Conservation (phyloP, 2,329 filamentous ascomycete species). For the Teratosphaeria zuluensis region DNA sequence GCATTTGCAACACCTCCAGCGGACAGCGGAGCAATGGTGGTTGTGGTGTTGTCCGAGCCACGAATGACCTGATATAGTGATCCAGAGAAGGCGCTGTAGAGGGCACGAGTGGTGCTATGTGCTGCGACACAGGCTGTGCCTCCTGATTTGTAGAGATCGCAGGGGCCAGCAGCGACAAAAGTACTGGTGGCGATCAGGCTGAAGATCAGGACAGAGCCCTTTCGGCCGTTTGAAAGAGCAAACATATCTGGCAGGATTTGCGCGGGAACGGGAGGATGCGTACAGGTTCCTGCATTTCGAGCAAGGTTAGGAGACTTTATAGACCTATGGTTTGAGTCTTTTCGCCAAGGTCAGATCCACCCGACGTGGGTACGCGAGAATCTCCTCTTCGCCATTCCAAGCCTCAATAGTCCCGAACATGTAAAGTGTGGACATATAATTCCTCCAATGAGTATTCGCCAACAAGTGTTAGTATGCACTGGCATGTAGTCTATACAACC, state of each 20-base stretch:
- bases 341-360: background rate
- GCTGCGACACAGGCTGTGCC: conserved; percentile 53
- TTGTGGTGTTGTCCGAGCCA: conserved; percentile 41
- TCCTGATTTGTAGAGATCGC: conserved; percentile 39
- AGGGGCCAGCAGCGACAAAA: conserved; percentile 45
- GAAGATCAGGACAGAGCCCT: background rate
- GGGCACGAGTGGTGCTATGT: conserved; percentile 52
- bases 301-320: background rate
- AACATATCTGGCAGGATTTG: background rate
- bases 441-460: background rate
- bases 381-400: background rate
- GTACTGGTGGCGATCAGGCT: conserved; percentile 28
- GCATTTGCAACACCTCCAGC: conserved; percentile 55
- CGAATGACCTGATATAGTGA: conserved; percentile 52
- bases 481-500: background rate
- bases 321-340: background rate
- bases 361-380: background rate
- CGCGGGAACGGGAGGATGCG: background rate
- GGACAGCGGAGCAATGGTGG: conserved; percentile 40
- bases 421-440: background rate
- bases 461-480: background rate
- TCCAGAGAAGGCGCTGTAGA: conserved; percentile 46
- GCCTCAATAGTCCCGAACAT: background rate
- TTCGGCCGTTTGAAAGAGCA: background rate
- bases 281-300: background rate